Base-by-base conservation (phyloP, 1,139 yeast species). In the Zygosaccharomyces sapae region DNA sequence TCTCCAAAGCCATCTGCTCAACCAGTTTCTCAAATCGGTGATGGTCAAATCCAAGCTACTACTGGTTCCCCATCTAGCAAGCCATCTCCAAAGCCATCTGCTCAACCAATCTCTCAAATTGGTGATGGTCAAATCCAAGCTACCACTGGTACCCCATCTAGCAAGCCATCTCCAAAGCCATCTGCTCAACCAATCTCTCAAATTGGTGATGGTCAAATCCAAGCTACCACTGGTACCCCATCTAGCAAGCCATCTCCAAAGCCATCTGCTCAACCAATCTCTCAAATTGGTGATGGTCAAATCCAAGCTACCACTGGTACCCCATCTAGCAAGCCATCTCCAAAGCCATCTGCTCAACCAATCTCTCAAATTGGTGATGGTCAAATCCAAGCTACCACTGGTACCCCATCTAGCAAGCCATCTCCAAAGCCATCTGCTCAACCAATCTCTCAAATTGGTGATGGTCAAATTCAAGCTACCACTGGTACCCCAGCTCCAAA, bases 211-310 rank as follows among this genome's bases (percentile, higher is more conserved):
- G 50, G 50, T 13, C 50, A 47, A 25, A 44, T 47, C 38, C 50
- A 47, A 22, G 50, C 50, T 31, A 46, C 49, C 24, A 38, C 45
- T 12, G 41, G 40, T 46, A 54, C 82, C 43, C 25, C 25, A 22
- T 8, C 30, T 27, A n/a, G n/a, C n/a, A n/a, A n/a, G n/a, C n/a
- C n/a, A n/a, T 7, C 25, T 22, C 25, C 25, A 22, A 31, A 31
- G 34, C 13, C 13, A 12, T 31, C 34, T 31, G 69, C 66, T 16
- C 27, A 41, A 12, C 46, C 62, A 66, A 72, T 74, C 43, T 65
- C 76, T 34, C 84, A 80, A 67, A 79, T 79, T 49, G 71, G 73
- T 50, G 84, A 80, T 55, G 85, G 85, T 57, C 85, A 80, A 70
- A 71, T 79, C 55, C 85, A 79, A 68, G 80, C n/a, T n/a, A n/a